phyloP scores from a whole-genome alignment of 176 grass and related monocot species.

The Carex parvula region DNA sequence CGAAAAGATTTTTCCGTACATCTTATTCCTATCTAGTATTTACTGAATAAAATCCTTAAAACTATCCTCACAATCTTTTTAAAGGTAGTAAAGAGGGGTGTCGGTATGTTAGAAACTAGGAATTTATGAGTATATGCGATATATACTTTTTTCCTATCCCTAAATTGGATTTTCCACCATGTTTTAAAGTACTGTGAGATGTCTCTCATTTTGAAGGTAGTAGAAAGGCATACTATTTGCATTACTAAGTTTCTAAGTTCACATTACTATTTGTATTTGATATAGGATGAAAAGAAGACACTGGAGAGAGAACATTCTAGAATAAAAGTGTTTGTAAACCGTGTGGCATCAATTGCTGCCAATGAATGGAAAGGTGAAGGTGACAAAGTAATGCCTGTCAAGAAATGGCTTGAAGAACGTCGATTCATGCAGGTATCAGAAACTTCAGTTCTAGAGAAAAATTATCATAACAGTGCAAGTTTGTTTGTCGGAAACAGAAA shows the following conservation, averaged over 20 bases:
- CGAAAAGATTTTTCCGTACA: background rate
- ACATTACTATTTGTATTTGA: background rate
- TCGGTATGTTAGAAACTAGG: background rate
- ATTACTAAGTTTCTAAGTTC: background rate
- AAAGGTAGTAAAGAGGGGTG: background rate
- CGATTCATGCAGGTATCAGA: slow-evolving; percentile 61
- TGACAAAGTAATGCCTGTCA: slow-evolving; percentile 66
- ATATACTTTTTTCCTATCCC: background rate
- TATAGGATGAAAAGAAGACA: slow-evolving; percentile 85
- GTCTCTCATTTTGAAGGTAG: background rate
- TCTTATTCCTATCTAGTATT: background rate
- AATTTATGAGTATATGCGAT: background rate
- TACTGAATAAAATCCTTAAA: background rate
- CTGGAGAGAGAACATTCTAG: slow-evolving; percentile 79
- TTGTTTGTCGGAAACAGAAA: background rate
- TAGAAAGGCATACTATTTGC: background rate
- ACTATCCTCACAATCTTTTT: background rate
- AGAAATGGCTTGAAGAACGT: slow-evolving; percentile 89
- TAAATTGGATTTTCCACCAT: background rate
- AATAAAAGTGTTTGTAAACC: slow-evolving; percentile 65
- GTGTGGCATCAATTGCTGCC: slow-evolving; percentile 49
- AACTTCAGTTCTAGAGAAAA: background rate
- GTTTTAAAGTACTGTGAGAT: background rate
- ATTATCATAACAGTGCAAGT: background rate
- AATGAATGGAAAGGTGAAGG: slow-evolving; percentile 84